Evolutionary conservation across 129 eudicot genomes (phyloP).

Genomic region (Tagetes erecta): DNA sequence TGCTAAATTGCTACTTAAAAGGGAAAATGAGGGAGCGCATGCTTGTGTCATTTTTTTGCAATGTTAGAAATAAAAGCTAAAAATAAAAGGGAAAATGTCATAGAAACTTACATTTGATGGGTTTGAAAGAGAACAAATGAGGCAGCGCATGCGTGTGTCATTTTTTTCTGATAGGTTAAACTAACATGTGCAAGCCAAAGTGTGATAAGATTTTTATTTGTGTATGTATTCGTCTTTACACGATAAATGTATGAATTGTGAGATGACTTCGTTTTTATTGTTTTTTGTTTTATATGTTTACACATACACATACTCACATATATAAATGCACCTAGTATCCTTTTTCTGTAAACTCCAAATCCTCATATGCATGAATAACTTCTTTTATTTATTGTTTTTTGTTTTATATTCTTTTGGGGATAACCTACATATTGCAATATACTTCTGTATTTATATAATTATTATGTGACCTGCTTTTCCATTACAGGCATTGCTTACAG

Average conservation of each 20-base stretch:
- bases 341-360: neutral
- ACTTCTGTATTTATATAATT: constrained; percentile 14
- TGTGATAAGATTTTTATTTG: neutral
- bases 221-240: neutral
- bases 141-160: neutral
- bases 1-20: too few relatives aligned
- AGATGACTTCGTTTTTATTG: neutral
- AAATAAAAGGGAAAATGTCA: neutral
- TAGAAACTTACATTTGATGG: neutral
- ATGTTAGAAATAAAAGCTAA: neutral
- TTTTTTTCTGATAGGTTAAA: neutral
- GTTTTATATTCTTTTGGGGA: neutral
- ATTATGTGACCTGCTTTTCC: constrained; percentile 8
- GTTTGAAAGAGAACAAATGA: neutral
- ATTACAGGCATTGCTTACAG: constrained; percentile 77
- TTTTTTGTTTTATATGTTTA: neutral
- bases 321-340: neutral
- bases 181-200: neutral
- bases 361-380: neutral
- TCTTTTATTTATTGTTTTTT: too few relatives aligned
- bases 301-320: neutral
- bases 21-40: neutral
- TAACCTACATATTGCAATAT: neutral
- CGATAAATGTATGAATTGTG: neutral
- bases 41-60: neutral